Evolutionary conservation across 2,329 filamentous ascomycete species (phyloP), one percentile per base, ranked within the genome.

Genomic region (Fusarium nelsonii): DNA sequence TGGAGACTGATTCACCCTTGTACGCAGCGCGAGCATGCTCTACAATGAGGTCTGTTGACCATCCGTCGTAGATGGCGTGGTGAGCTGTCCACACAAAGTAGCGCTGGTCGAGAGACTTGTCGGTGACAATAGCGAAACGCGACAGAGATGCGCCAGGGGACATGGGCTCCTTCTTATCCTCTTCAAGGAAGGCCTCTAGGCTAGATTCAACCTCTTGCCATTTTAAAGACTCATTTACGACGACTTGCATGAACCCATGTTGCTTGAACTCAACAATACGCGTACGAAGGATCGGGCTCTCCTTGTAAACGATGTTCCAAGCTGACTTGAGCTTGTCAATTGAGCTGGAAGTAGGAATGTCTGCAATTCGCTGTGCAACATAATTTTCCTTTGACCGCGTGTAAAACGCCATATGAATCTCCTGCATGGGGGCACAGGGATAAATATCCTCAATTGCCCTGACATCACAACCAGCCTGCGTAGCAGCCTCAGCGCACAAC

Each of bases 401-500:
- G 12, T 85, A 84, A 16, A 87, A 74, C 1, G 84, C 83, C 75
- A 88, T 81, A 5, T 87, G 79, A 6, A 82, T 84, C 70, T 86
- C 84, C 59, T 88, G 85, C 16, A 86, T 77, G 0, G 84, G 81
- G 0, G 84, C 84, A 70, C 84, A 86, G 3, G 85, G 85, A 50
- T 85, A 87, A 1, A 85, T 76, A 50, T 87, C 85, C 58, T 85
- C 81, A 8, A 86, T 76, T 8, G 70, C 57, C 0, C 68, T 50
- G 6, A 71, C 51, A 60, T 75, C 79, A 1, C 67, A 63, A 4
- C 65, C 57, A 4, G 72, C 72, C 6, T 83, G 81, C 4, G 63
- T 50, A 12, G 77, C 75, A 3, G 81, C 81, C 16, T 76, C 73
- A 2, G 75, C 66, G 26, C 75, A 65, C 0, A 77, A 63, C 68